Conservation (phyloP, 257 asterid genomes). For the Henckelia pumila region DNA sequence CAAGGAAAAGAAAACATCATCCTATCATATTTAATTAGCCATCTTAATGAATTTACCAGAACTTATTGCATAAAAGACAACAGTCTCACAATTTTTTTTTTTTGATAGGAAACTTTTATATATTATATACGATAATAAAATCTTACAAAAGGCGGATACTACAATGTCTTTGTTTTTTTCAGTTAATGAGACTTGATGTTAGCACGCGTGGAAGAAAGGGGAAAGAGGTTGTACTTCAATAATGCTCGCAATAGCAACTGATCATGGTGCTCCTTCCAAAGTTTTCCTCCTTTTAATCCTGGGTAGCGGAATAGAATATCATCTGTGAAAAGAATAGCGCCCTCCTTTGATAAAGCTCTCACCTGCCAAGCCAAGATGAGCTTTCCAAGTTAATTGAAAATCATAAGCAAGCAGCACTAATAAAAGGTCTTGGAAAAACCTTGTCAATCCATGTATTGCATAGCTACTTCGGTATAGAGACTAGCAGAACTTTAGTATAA, state of each 20-base stretch:
- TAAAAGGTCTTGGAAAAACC: conserved; percentile 16
- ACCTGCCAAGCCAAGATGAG: conserved; percentile 50
- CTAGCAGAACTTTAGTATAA: conserved; percentile 9
- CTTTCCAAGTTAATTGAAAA: conserved; percentile 25
- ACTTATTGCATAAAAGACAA: conserved; percentile 5
- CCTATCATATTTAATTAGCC: conserved; percentile 20
- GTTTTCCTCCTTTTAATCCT: conserved; percentile 75
- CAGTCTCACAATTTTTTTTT: conserved; percentile 6
- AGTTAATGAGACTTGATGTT: conserved; percentile 18
- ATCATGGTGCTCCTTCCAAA: conserved; percentile 90
- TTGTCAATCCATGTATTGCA: conserved; percentile 4
- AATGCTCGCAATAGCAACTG: conserved; percentile 74
- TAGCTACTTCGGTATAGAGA: conserved; percentile 3
- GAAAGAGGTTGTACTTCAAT: conserved; percentile 50
- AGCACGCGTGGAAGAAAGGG: conserved; percentile 18
- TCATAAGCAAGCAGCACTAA: conserved; percentile 16
- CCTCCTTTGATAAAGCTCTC: conserved; percentile 42
- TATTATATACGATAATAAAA: too few relatives aligned
- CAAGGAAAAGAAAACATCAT: conserved; percentile 9
- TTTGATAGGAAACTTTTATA: too few relatives aligned
- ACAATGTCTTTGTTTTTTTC: conserved; percentile 8
- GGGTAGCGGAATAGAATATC: conserved; percentile 71
- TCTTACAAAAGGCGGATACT: too few relatives aligned
- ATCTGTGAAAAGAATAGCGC: conserved; percentile 60
- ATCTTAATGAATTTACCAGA: conserved; percentile 16